Evolutionary conservation across 23 red algal species (phyloP), one percentile per base, ranked within the genome.

Genomic region (Chondrus crispus): DNA sequence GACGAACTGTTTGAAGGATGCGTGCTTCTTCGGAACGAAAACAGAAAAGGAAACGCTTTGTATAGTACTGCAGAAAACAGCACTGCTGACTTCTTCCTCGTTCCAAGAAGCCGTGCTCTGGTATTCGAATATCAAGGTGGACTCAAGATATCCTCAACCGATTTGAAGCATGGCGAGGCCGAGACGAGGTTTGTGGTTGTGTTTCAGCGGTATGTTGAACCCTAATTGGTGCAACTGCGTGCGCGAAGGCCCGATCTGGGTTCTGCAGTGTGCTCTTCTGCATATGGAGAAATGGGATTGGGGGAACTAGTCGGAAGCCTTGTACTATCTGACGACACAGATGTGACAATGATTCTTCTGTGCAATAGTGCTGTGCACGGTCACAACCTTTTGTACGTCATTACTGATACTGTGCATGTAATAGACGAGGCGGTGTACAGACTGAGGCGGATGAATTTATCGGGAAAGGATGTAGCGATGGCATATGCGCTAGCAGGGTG

Each of bases 291-390:
- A n/a, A n/a, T n/a, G n/a, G n/a, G n/a, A n/a, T n/a, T n/a, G n/a
- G n/a, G n/a, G n/a, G n/a, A n/a, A n/a, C n/a, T n/a, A n/a, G n/a
- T 51, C 43, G 37, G 44, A 2, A 11, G 5, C 10, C 29, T 80
- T 4, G 19, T 80, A 38, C 46, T 80, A 2, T 80, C 74, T 28
- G 35, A 80, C 11, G 74, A 80, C 74, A 80, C 46, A 2, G 46
- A 80, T 28, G 74, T 80, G 16, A 54, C 46, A 22, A 80, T 80
- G 12, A 80, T 80, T 52, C 74, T 80, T 5, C 46, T 50, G 43
- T n/a, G 43, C 11, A 46, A 37, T 32, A 40, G 22, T 11, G 5
- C 7, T 8, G 9, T 40, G 22, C 4, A 5, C 12, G 69, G 69
- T 14, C 4, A 4, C 9, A 2, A 6, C 8, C 24, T 78, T 2